Percentiles rank a stretch among this genome's conserved stretches.
Evolutionary conservation across 139 green algal genomes (phyloP).

Genomic region (Chlamydomonas eustigma): DNA sequence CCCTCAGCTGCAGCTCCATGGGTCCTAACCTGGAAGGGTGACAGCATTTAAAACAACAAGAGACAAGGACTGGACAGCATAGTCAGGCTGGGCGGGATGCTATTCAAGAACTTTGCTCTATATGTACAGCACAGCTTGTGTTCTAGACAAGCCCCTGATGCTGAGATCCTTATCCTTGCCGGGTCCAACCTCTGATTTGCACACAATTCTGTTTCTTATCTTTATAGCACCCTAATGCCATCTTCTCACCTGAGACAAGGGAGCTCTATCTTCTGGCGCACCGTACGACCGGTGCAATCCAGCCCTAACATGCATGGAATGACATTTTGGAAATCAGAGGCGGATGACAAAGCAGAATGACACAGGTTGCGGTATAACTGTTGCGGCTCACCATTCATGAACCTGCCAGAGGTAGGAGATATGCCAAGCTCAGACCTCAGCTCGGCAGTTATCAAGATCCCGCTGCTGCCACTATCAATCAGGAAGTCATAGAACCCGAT

Average conservation of each 20-base stretch:
- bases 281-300: neutral
- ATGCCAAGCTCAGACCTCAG: neutral
- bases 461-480: neutral
- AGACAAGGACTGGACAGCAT: too few relatives aligned
- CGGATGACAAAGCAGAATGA: neutral
- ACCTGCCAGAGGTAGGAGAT: neutral
- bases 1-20: neutral
- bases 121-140: too few relatives aligned
- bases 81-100: too few relatives aligned
- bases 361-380: too few relatives aligned
- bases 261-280: neutral
- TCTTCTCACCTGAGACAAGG: neutral
- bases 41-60: too few relatives aligned
- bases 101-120: too few relatives aligned
- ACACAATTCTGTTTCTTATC: too few relatives aligned
- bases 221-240: too few relatives aligned
- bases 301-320: neutral
- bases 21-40: neutral
- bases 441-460: neutral
- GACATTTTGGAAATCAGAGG: neutral
- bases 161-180: too few relatives aligned
- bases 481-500: slow-evolving; percentile 6
- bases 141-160: too few relatives aligned
- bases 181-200: too few relatives aligned
- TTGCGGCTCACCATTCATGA: neutral